These are phyloP conservation scores for thale cress (Arabidopsis thaliana) DNA, from an alignment of 345 rosid species.

Conservation along the genomic window TAIR10.1 NC_003074.8:5396001-5396500, in stretches of 20 bases:
- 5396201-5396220: constrained; percentile 28
- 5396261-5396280: background rate
- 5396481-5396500: constrained; percentile 35
- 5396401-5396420: constrained; percentile 22
- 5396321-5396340: background rate
- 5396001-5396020: constrained; percentile 85
- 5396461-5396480: background rate
- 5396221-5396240: background rate
- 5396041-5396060: constrained; percentile 59
- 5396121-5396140: constrained; percentile 70
- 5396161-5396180: constrained; percentile 58
- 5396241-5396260: constrained; percentile 2
- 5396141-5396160: constrained; percentile 70
- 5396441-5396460: background rate
- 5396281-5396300: constrained; percentile 6
- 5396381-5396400: background rate
- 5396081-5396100: constrained; percentile 64
- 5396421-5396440: constrained; percentile 8
- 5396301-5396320: constrained; percentile 19
- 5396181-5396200: constrained; percentile 60
- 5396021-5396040: constrained; percentile 81
- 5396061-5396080: constrained; percentile 87
- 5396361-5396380: background rate
- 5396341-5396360: constrained; percentile 4
- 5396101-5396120: constrained; percentile 77